A percentile compares a stretch with the other conserved stretches of the same genome.
Evolutionary conservation across 768 basidiomycete genomes (phyloP).

Genomic region (Tylopilus rubrobrunneus): DNA sequence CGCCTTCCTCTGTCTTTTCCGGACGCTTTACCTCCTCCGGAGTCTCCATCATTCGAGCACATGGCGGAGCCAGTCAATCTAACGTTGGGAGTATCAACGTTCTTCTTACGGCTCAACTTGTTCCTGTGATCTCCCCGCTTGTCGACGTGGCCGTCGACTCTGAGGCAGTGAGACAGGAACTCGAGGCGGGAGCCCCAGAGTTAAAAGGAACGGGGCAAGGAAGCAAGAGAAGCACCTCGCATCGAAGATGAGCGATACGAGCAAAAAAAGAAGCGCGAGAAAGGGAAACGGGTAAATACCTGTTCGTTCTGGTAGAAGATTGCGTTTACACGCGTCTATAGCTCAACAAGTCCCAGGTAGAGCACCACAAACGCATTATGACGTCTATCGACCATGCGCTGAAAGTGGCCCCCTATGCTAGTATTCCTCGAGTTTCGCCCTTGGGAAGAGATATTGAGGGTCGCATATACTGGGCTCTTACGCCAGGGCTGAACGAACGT

Average conservation of each 20-base stretch:
- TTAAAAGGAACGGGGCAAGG: slow-evolving; percentile 50
- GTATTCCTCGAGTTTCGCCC: slow-evolving; percentile 50
- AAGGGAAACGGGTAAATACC: slow-evolving; percentile 30
- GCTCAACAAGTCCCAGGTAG: slow-evolving; percentile 44
- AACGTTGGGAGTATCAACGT: slow-evolving; percentile 31
- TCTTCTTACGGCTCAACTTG: slow-evolving; percentile 52
- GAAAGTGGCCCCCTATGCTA: slow-evolving; percentile 45
- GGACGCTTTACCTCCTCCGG: slow-evolving; percentile 57
- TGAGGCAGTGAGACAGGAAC: slow-evolving; percentile 48
- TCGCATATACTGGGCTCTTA: slow-evolving; percentile 63
- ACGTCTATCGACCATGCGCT: slow-evolving; percentile 51
- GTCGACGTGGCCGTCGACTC: slow-evolving; percentile 49
- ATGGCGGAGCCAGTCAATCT: slow-evolving; percentile 37
- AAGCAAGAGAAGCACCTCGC: slow-evolving; percentile 46
- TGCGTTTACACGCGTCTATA: slow-evolving; percentile 6
- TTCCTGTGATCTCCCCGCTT: slow-evolving; percentile 63
- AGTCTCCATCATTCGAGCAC: slow-evolving; percentile 42
- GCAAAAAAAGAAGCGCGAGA: slow-evolving; percentile 47
- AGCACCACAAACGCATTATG: slow-evolving; percentile 48
- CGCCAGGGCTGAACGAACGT: slow-evolving; percentile 55
- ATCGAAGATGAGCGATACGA: slow-evolving; percentile 30
- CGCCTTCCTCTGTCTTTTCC: slow-evolving; percentile 39
- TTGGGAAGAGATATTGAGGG: slow-evolving; percentile 71
- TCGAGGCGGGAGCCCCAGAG: slow-evolving; percentile 56
- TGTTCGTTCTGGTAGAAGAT: not conserved